Percentiles rank a stretch among this genome's conserved stretches.
These are phyloP conservation scores for Sporothrix phasma DNA, from an alignment of 2,329 filamentous ascomycete genomes.

Conservation along the genomic window DNA sequence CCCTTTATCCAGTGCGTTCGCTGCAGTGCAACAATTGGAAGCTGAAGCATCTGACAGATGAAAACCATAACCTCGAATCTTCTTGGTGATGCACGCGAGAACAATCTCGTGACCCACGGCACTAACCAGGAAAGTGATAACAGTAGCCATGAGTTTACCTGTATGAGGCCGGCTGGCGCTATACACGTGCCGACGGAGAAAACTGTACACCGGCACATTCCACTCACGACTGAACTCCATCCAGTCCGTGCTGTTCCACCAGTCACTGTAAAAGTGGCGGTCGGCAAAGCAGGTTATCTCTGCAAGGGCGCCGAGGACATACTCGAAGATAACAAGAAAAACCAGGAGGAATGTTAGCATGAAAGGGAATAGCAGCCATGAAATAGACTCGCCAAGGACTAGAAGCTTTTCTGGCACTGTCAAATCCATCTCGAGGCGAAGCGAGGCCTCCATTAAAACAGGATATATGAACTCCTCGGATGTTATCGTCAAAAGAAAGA, in stretches of 20 bases:
- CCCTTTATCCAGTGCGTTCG: conserved; percentile 66
- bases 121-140: conserved; percentile 85
- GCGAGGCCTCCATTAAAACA: conserved; percentile 62
- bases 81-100: conserved; percentile 97
- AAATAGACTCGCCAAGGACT: conserved; percentile 81
- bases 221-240: conserved; percentile 93
- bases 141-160: conserved; percentile 65
- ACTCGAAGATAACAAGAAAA: conserved; percentile 97
- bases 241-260: conserved; percentile 77
- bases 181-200: conserved; percentile 91
- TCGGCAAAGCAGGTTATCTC: conserved; percentile 92
- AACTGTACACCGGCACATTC: conserved; percentile 97
- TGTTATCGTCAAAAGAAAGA: conserved; percentile 84
- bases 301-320: conserved; percentile 85
- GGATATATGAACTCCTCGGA: conserved; percentile 95
- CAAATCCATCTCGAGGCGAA: conserved; percentile 37
- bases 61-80: conserved; percentile 89
- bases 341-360: conserved; percentile 93
- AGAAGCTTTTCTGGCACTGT: conserved; percentile 57
- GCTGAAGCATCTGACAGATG: conserved; percentile 91
- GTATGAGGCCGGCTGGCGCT: conserved; percentile 67
- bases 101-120: conserved; percentile 88
- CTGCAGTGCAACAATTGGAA: conserved; percentile 90
- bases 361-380: conserved; percentile 87
- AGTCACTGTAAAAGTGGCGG: conserved; percentile 79